phyloP scores from a whole-genome alignment of 441 rosid species.

The Hypseocharis bilobata region DNA sequence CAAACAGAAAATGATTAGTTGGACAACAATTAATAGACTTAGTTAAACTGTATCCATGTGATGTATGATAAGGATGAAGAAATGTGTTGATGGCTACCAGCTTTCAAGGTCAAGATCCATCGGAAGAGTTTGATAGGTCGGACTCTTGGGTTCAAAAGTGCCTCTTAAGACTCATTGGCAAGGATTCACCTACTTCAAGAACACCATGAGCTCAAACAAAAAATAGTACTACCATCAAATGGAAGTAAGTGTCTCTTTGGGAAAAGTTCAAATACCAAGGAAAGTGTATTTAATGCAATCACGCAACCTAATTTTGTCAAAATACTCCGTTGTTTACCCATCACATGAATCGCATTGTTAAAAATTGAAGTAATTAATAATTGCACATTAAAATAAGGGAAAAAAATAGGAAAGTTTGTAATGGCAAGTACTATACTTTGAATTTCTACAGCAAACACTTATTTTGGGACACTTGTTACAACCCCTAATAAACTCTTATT shows the following conservation, averaged over 20 bases:
- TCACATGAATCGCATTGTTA: neutral
- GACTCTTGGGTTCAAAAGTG: neutral
- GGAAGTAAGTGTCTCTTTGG: neutral
- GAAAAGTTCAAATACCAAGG: neutral
- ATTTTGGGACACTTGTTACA: neutral
- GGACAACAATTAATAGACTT: neutral
- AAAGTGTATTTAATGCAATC: neutral
- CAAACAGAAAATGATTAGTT: too few species aligned
- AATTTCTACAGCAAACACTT: neutral
- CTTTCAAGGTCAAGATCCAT: neutral
- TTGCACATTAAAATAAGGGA: neutral
- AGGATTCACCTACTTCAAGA: neutral
- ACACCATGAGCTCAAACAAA: neutral
- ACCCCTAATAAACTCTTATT: neutral
- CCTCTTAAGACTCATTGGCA: neutral
- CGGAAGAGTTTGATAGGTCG: neutral
- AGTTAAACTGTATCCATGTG: neutral
- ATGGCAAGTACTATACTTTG: neutral
- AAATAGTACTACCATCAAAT: neutral
- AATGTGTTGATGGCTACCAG: neutral
- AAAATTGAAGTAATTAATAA: neutral
- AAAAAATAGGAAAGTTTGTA: neutral
- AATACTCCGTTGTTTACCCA: neutral
- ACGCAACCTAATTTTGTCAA: neutral
- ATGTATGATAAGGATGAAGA: neutral